Conservation (phyloP, 1,139 yeast species). For the Sugiyamaella neomexicana region DNA sequence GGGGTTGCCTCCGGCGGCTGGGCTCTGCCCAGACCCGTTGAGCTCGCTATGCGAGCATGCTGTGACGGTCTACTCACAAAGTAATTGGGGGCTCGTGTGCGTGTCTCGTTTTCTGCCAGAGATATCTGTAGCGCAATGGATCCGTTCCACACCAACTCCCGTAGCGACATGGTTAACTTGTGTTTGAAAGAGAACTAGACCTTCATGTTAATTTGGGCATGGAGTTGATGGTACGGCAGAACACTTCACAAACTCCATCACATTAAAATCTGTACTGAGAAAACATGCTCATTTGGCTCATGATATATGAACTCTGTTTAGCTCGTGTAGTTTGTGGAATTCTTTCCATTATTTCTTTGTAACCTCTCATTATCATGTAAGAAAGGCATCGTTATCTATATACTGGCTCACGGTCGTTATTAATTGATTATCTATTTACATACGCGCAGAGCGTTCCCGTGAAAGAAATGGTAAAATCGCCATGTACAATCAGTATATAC, state of each 20-base stretch:
- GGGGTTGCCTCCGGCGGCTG: neutral
- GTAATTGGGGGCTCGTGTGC: slow-evolving; percentile 30
- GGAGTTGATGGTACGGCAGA: neutral
- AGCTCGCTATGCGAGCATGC: neutral
- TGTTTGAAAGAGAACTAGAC: too few species aligned
- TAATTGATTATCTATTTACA: neutral
- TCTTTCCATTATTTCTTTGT: too few species aligned
- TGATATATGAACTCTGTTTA: neutral
- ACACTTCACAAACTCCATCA: neutral
- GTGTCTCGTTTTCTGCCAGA: slow-evolving; percentile 37
- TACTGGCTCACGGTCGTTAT: neutral
- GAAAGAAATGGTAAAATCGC: too few species aligned
- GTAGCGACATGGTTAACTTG: slow-evolving; percentile 29
- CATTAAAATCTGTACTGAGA: neutral
- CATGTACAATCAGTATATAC: too few species aligned
- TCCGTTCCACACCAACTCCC: slow-evolving; percentile 56
- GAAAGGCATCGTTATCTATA: too few species aligned
- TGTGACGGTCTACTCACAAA: slow-evolving; percentile 15
- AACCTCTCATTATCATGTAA: too few species aligned
- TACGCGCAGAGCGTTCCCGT: too few species aligned
- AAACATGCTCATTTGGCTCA: too few species aligned
- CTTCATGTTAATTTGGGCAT: neutral
- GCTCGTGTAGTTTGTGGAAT: too few species aligned
- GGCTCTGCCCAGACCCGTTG: neutral
- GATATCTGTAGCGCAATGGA: slow-evolving; percentile 48